Evolutionary conservation across 768 basidiomycete species (phyloP).

Genomic region (Termitomyces sp.): DNA sequence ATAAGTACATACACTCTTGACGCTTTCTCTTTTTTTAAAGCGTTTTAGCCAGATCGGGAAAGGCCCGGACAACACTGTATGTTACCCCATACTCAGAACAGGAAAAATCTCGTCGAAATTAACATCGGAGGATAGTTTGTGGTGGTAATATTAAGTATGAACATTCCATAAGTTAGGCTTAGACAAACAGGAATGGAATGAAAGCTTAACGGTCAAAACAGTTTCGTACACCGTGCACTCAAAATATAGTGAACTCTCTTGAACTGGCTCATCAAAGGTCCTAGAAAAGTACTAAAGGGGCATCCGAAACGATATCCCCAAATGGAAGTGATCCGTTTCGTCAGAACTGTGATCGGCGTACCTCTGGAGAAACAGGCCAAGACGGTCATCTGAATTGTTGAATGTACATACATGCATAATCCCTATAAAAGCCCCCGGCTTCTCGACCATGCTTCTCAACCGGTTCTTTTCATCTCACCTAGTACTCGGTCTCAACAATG

Average conservation of each 20-base stretch:
- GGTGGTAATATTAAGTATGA: neutral
- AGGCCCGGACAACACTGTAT: neutral
- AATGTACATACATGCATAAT: constrained; percentile 9
- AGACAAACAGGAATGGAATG: too few relatives aligned
- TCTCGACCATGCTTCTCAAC: constrained; percentile 25
- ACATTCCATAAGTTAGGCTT: too few relatives aligned
- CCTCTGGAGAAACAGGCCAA: constrained; percentile 38
- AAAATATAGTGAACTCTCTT: too few relatives aligned
- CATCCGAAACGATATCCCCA: neutral
- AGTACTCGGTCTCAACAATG: constrained; percentile 39
- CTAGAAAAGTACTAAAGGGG: too few relatives aligned
- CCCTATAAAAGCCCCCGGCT: constrained; percentile 29
- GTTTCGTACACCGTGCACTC: too few relatives aligned
- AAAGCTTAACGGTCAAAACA: too few relatives aligned
- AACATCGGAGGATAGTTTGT: neutral
- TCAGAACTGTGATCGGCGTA: constrained; percentile 24
- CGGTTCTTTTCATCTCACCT: constrained; percentile 24
- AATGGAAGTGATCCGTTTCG: constrained; percentile 7
- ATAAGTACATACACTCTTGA: too few relatives aligned
- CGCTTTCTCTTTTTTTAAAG: too few relatives aligned
- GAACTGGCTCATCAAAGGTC: neutral
- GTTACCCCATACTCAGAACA: neutral
- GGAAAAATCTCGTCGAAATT: constrained; percentile 33
- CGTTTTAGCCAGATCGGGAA: constrained; percentile 10
- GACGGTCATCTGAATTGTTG: constrained; percentile 29